Conservation (phyloP, 2,329 filamentous ascomycete species). For the Daldinia sp. region DNA sequence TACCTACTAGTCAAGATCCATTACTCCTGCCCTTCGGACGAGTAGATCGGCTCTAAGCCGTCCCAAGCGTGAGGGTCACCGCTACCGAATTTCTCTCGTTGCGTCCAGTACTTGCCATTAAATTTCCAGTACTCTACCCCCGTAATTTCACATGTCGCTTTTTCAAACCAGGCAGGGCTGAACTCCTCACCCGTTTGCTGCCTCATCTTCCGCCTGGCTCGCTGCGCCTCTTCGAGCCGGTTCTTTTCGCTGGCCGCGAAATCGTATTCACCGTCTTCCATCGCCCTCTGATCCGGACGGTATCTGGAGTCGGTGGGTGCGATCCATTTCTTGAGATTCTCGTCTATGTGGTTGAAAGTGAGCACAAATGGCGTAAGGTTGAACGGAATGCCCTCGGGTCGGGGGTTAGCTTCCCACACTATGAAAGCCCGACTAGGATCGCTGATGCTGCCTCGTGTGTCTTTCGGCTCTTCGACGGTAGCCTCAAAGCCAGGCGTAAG, state of each 20-base stretch:
- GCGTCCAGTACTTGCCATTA: conserved; percentile 88
- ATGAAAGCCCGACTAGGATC: conserved; percentile 84
- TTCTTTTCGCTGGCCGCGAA: conserved; percentile 94
- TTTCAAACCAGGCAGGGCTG: conserved; percentile 84
- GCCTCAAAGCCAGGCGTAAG: conserved; percentile 92
- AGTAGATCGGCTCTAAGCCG: conserved; percentile 80
- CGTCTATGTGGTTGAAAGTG: conserved; percentile 91
- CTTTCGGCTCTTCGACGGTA: conserved; percentile 70
- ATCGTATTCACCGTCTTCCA: conserved; percentile 99
- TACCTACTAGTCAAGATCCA: conserved; percentile 6
- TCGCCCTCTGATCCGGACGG: conserved; percentile 92
- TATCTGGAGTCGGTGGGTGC: conserved; percentile 95
- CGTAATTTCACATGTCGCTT: conserved; percentile 78
- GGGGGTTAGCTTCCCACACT: conserved; percentile 89
- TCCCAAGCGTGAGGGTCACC: conserved; percentile 73
- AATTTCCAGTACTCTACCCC: conserved; percentile 93
- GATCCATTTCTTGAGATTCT: conserved; percentile 80
- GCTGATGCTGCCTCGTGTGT: conserved; percentile 65
- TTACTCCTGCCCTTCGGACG: conserved; percentile 33
- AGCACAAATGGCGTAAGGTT: conserved; percentile 97
- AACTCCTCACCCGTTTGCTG: conserved; percentile 87
- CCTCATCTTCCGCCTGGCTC: conserved; percentile 77
- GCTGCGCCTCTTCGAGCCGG: conserved; percentile 90
- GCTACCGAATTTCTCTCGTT: conserved; percentile 73
- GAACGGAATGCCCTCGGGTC: conserved; percentile 89